A percentile compares a stretch with the other conserved stretches of the same genome.
phyloP scores from a whole-genome alignment of 2,329 filamentous ascomycete genomes.

The Rhinocladiella similis region DNA sequence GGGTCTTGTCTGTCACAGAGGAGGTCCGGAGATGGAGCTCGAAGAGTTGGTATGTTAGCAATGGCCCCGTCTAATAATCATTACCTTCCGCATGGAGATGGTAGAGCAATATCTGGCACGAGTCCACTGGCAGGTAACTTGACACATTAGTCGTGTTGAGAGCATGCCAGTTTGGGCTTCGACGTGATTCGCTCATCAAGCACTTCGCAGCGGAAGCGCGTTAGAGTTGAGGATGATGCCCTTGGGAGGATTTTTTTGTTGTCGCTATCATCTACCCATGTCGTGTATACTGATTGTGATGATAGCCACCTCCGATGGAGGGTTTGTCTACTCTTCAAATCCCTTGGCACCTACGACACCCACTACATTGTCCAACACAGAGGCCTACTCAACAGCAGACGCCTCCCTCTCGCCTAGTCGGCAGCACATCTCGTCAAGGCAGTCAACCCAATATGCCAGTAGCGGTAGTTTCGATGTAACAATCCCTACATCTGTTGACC shows the following conservation, averaged over 20 bases:
- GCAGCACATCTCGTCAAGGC: not conserved
- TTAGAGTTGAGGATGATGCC: not conserved
- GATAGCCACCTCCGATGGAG: conserved; percentile 1
- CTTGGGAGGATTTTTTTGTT: not conserved
- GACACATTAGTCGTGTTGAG: too few species aligned
- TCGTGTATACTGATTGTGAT: not conserved
- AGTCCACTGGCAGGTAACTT: too few species aligned
- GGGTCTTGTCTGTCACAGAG: conserved; percentile 4
- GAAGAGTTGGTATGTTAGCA: conserved; percentile 1
- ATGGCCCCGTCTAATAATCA: not conserved
- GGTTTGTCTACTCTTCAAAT: conserved; percentile 6
- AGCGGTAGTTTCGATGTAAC: not conserved
- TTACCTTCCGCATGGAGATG: too few species aligned
- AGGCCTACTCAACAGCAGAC: not conserved
- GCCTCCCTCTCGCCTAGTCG: not conserved
- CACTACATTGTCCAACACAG: not conserved
- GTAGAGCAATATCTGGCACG: too few species aligned
- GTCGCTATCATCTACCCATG: not conserved
- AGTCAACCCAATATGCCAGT: not conserved
- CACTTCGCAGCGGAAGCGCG: too few species aligned
- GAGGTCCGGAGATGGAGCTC: not conserved
- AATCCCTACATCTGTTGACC: not conserved
- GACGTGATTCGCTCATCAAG: too few species aligned
- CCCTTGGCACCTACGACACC: not conserved
- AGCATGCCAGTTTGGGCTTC: too few species aligned